These are phyloP conservation scores for Favolaschia claudopus DNA, from an alignment of 768 basidiomycete genomes.

Conservation along the genomic window DNA sequence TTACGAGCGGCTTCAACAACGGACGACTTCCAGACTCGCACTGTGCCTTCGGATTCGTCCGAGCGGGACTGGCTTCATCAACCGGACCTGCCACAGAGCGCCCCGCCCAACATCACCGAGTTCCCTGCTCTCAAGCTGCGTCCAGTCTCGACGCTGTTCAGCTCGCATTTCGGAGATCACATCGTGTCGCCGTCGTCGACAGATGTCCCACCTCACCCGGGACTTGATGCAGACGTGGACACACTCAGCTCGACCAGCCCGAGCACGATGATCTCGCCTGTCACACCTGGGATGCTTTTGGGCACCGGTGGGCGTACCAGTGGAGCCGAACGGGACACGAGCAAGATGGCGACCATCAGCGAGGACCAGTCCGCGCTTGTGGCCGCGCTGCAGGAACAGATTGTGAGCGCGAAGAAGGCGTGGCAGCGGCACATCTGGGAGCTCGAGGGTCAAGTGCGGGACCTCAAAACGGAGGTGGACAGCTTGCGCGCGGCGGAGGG, in stretches of 20 bases:
- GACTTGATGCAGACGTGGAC: constrained; percentile 51
- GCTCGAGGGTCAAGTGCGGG: constrained; percentile 74
- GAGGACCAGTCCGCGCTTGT: constrained; percentile 57
- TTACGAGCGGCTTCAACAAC: constrained; percentile 31
- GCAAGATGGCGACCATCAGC: constrained; percentile 30
- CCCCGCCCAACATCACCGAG: constrained; percentile 66
- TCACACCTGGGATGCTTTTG: constrained; percentile 48
- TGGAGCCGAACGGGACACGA: constrained; percentile 43
- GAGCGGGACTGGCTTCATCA: constrained; percentile 37
- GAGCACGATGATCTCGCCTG: constrained; percentile 51
- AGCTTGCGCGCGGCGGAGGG: constrained; percentile 49
- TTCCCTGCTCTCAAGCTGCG: constrained; percentile 76
- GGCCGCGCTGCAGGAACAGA: constrained; percentile 66
- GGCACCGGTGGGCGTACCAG: constrained; percentile 30
- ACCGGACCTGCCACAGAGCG: constrained; percentile 57
- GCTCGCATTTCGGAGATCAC: constrained; percentile 67
- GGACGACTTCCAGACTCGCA: constrained; percentile 35
- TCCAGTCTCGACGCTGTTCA: constrained; percentile 80
- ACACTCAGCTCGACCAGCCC: constrained; percentile 61
- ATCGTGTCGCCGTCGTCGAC: constrained; percentile 39
- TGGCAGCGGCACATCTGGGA: constrained; percentile 83
- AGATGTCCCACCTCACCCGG: constrained; percentile 39
- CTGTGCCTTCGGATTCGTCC: constrained; percentile 27
- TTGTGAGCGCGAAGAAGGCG: constrained; percentile 60
- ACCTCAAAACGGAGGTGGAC: constrained; percentile 74